Conservation (phyloP, 805 yeast genomes). For the Teunomyces funiuensis region DNA sequence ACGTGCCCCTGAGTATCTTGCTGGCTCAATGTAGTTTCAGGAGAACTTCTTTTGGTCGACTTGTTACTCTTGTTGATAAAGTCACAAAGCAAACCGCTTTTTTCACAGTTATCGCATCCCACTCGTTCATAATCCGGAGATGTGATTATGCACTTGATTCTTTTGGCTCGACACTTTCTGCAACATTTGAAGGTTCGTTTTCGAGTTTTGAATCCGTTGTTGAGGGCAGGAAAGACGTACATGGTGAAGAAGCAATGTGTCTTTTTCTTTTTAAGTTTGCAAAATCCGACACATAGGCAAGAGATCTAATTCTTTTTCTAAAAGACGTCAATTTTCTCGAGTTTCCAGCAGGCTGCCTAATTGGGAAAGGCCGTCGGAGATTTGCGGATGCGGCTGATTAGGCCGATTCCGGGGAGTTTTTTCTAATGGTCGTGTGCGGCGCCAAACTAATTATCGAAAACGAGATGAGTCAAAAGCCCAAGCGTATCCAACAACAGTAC, state of each 20-base stretch:
- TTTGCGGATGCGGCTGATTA: no score
- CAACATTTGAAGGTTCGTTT: conserved; percentile 37
- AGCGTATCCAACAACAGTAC: neutral
- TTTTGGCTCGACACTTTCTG: conserved; percentile 26
- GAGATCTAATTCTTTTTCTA: no score
- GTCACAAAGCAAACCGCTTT: conserved; percentile 19
- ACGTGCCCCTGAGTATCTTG: neutral
- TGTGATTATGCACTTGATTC: conserved; percentile 29
- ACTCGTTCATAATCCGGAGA: conserved; percentile 23
- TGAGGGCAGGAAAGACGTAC: conserved; percentile 39
- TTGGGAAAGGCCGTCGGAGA: no score
- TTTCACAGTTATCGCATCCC: conserved; percentile 31
- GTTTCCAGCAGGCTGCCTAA: no score
- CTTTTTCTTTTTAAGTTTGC: no score
- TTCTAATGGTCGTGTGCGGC: neutral
- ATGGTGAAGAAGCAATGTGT: conserved; percentile 9
- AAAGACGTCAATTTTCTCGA: no score
- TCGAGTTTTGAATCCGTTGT: conserved; percentile 31
- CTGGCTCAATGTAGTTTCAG: neutral
- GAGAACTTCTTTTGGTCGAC: neutral
- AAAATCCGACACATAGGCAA: no score
- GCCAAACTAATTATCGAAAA: neutral
- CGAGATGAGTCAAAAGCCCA: neutral
- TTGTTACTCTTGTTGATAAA: conserved; percentile 2
- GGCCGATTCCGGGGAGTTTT: no score